phyloP scores from a whole-genome alignment of 2,329 filamentous ascomycete species.

The Neopestalotiopsis clavispora region DNA sequence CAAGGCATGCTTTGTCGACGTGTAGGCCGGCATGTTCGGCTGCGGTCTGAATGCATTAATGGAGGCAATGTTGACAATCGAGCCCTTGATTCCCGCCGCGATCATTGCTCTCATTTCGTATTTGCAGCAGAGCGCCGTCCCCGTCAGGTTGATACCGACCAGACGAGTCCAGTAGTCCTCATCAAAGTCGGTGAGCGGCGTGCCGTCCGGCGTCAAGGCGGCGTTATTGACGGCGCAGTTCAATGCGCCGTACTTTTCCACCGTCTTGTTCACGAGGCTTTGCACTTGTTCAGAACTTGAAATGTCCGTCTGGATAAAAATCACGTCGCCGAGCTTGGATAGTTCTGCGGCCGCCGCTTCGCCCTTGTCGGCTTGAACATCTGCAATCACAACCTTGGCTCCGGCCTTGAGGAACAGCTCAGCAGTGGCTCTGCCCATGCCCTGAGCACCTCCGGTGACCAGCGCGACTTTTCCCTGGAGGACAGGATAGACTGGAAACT shows the following conservation, averaged over 20 bases:
- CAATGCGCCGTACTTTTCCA: constrained; percentile 40
- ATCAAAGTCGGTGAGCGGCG: constrained; percentile 36
- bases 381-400: constrained; percentile 29
- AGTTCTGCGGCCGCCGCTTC: constrained; percentile 23
- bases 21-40: constrained; percentile 45
- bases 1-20: constrained; percentile 46
- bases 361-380: constrained; percentile 25
- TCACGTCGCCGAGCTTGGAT: constrained; percentile 24
- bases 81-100: constrained; percentile 32
- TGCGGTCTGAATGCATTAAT: constrained; percentile 41
- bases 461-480: constrained; percentile 29
- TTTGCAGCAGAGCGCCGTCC: constrained; percentile 43
- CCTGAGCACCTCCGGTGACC: constrained; percentile 33
- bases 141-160: constrained; percentile 44
- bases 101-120: constrained; percentile 46
- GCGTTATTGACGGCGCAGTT: constrained; percentile 49
- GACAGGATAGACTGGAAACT: constrained; percentile 22
- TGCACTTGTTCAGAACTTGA: constrained; percentile 24
- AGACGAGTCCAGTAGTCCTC: constrained; percentile 42
- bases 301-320: constrained; percentile 32
- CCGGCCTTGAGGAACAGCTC: constrained; percentile 31
- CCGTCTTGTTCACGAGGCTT: constrained; percentile 33
- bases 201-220: constrained; percentile 33
- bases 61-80: constrained; percentile 47
- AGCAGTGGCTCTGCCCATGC: constrained; percentile 37